These are phyloP conservation scores for Diaporthe velutina DNA, from an alignment of 2,329 filamentous ascomycete genomes.

Conservation along the genomic window DNA sequence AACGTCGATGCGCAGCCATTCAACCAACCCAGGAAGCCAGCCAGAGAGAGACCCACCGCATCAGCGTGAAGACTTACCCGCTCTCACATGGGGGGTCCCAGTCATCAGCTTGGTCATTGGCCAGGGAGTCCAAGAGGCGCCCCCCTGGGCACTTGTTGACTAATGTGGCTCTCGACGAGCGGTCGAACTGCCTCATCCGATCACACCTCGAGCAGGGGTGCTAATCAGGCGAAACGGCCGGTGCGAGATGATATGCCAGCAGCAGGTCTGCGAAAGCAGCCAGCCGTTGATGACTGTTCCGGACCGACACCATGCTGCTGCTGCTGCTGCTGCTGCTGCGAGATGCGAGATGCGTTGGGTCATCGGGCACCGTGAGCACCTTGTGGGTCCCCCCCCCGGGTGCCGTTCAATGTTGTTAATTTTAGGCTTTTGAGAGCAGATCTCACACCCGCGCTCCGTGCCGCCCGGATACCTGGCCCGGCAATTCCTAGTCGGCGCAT, in stretches of 20 bases:
- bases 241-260: slow-evolving; percentile 9
- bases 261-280: not conserved
- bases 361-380: not conserved
- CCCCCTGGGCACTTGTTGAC: not conserved
- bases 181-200: slow-evolving; percentile 17
- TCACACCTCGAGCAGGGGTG: not conserved
- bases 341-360: not conserved
- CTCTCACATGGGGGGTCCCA: not conserved
- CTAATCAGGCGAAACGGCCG: slow-evolving; percentile 18
- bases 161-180: slow-evolving; percentile 6
- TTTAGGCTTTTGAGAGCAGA: slow-evolving; percentile 23
- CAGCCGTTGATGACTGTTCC: not conserved
- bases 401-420: slow-evolving; percentile 4
- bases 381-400: not conserved
- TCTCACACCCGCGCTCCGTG: slow-evolving; percentile 19
- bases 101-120: not conserved
- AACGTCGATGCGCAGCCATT: not conserved
- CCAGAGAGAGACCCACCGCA: not conserved
- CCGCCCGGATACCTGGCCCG: slow-evolving; percentile 24
- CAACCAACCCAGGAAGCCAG: not conserved
- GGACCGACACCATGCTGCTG: not conserved
- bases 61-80: not conserved
- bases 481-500: slow-evolving; percentile 15
- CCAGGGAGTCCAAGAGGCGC: not conserved
- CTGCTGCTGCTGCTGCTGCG: too few species aligned